Evolutionary conservation across 345 rosid genomes (phyloP).

Genomic region (Cardiospermum halicacabum): DNA sequence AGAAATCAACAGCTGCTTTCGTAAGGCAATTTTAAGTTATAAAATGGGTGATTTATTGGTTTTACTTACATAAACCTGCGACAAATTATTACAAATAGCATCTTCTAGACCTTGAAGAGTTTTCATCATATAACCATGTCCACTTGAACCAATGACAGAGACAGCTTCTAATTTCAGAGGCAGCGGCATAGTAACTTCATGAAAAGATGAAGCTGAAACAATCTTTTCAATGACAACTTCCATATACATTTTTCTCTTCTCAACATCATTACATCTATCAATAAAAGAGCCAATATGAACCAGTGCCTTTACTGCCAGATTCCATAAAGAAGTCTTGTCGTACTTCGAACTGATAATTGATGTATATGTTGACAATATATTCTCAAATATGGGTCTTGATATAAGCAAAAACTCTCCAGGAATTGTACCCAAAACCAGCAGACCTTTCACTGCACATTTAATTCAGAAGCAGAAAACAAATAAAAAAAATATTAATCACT

Average conservation of each 20-base stretch:
- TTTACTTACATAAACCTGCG: constrained; percentile 62
- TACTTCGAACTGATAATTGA: constrained; percentile 46
- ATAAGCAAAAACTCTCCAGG: constrained; percentile 44
- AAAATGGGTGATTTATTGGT: constrained; percentile 6
- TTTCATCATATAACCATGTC: constrained; percentile 50
- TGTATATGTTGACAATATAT: constrained; percentile 48
- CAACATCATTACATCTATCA: constrained; percentile 42
- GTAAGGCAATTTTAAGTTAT: constrained; percentile 13
- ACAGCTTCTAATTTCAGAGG: constrained; percentile 56
- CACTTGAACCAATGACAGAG: constrained; percentile 55
- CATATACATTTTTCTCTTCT: constrained; percentile 53
- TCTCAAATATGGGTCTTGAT: constrained; percentile 52
- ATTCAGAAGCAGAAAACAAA: constrained; percentile 13
- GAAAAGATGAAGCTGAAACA: constrained; percentile 40
- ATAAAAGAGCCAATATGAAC: constrained; percentile 64
- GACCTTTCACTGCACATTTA: constrained; percentile 71
- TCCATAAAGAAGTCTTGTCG: constrained; percentile 48
- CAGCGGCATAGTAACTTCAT: constrained; percentile 45
- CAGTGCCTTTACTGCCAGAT: constrained; percentile 62
- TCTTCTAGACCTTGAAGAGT: constrained; percentile 58
- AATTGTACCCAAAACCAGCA: constrained; percentile 65
- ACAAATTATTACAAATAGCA: constrained; percentile 46
- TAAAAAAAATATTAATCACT: not conserved
- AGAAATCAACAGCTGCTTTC: constrained; percentile 11
- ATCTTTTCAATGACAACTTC: constrained; percentile 52